phyloP scores from a whole-genome alignment of 108 stramenopile species.

The Skeletonema menzelii region DNA sequence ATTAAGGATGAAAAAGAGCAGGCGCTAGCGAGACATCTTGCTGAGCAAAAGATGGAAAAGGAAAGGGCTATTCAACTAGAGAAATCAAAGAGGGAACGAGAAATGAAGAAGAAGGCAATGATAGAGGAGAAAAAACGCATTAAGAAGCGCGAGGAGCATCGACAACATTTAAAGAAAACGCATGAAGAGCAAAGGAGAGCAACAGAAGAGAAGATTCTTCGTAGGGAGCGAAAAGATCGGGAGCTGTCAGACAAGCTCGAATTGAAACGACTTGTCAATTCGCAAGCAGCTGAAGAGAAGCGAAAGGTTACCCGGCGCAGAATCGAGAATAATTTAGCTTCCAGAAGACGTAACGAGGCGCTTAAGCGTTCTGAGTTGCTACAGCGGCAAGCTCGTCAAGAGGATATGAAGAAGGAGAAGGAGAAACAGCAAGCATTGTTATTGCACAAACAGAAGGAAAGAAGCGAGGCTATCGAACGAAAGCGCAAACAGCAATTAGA shows the following conservation, averaged over 20 bases:
- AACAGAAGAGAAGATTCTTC: conserved; percentile 14
- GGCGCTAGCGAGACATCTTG: conserved; percentile 2
- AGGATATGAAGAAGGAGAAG: conserved; percentile 6
- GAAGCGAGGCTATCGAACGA: conserved; percentile 14
- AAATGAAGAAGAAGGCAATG: conserved; percentile 10
- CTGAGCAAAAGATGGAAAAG: conserved; percentile 18
- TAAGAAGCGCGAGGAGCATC: conserved; percentile 13
- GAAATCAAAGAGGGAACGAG: conserved; percentile 3
- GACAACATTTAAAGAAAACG: conserved; percentile 3
- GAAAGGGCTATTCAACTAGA: conserved; percentile 23
- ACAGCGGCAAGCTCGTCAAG: conserved; percentile 14
- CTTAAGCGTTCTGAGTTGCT: conserved; percentile 10
- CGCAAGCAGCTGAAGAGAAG: conserved; percentile 24
- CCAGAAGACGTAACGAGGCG: conserved; percentile 12
- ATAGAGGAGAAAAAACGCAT: conserved; percentile 16
- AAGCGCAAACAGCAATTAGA: conserved; percentile 24
- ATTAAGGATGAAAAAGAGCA: conserved; percentile 15
- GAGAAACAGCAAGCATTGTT: conserved; percentile 9
- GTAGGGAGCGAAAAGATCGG: conserved; percentile 13
- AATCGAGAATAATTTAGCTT: conserved; percentile 21
- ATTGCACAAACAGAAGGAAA: background rate
- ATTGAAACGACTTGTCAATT: conserved; percentile 30
- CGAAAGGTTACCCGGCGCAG: conserved; percentile 6
- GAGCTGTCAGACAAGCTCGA: conserved; percentile 27
- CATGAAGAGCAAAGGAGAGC: conserved; percentile 19